Evolutionary conservation across 192 early-diverging fungal genomes (phyloP), one percentile per base, ranked within the genome.

Genomic region (Haplosporangium gracile): DNA sequence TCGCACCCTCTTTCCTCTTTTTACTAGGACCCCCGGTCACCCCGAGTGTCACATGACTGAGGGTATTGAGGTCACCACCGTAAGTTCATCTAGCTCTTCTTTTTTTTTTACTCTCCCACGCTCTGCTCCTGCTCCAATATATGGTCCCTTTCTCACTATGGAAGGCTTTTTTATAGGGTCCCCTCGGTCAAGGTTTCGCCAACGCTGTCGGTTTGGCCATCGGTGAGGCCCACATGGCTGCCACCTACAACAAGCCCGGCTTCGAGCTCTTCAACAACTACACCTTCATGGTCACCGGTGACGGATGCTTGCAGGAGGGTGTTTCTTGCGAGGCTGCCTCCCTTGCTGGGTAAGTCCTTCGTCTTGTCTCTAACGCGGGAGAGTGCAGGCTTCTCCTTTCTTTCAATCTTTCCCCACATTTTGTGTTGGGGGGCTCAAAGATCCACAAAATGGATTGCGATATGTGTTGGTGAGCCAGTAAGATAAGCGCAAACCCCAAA

Each of bases 301-400:
- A 99, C 88, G 98, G 98, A 38, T 99, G 98, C 90, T 90, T 99
- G 78, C 98, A 99, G 91, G 98, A 99, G 91, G 98, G 98, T 93
- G 97, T 99, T 60, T 88, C 95, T 36, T 92, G 95, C 45, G 98
- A 99, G 91, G 96, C 98, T 68, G 91, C 91, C 70, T 97, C 97
- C 49, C 92, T 99, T 72, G 98, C 98, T 75, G 98, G 95, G 96
- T 93, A 90, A 88, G 85, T 83, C 72, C 63, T 63, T 69, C 2
- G 36, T 15, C 20, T 18, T 51, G 49, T 51, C 5, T 5, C 49
- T 5, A 20, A 2, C 43, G 13, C 10, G 2, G 36, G 11, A 45
- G 13, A 2, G n/a, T 29, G 57, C 57, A 60, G 13, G n/a, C 22
- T 42, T 38, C 43, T 57, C 68, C 47, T 39, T 51, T 24, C 51